Evolutionary conservation across 306 rosid genomes (phyloP), one percentile per base, ranked within the genome.

Genomic region (Mimosa pudica): DNA sequence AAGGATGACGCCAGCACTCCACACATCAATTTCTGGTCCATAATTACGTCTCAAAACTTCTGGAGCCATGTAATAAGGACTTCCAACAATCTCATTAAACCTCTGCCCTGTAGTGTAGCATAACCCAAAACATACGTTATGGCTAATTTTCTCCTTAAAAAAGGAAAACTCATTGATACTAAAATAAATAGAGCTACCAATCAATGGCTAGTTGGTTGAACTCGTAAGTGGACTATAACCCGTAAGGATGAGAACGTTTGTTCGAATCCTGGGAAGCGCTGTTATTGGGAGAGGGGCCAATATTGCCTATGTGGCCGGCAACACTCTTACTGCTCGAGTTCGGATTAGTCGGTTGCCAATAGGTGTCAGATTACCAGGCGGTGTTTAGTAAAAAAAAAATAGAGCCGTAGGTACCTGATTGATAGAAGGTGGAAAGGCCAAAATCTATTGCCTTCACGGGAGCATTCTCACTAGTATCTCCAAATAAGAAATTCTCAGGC

Each of bases 31-130:
- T 83, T 92, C 97, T n/a, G 85, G 90, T 45, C 97, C 97, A 32
- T 92, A 95, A 84, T 91, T 90, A 13, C 97, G 90, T 79, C 96
- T 87, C 20, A 95, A 78, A 3, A 95, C 98, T 82, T 95, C 98
- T 0, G 98, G 98, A 79, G 98, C 98, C 98, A 95, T 95, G 88
- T 95, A 95, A 86, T 95, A 95, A 52, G 98, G 98, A 78, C 98
- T 95, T 82, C 98, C 98, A 64, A 95, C 98, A 74, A 95, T 92
- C 84, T 95, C 98, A 82, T 55, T 76, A 83, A 92, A 95, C 84
- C 90, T 83, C 87, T 95, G 92, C 13, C 93, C 98, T 95, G 88
- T 68, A 54, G 78, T 92, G 87, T 68, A 63, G 87, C 64, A 63
- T 58, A 76, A 57, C 72, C 51, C 51, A 70, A 64, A 24, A 42